Evolutionary conservation across 176 grass and related monocot species (phyloP), one percentile per base, ranked within the genome.

Genomic region (Aegilops sharonensis): DNA sequence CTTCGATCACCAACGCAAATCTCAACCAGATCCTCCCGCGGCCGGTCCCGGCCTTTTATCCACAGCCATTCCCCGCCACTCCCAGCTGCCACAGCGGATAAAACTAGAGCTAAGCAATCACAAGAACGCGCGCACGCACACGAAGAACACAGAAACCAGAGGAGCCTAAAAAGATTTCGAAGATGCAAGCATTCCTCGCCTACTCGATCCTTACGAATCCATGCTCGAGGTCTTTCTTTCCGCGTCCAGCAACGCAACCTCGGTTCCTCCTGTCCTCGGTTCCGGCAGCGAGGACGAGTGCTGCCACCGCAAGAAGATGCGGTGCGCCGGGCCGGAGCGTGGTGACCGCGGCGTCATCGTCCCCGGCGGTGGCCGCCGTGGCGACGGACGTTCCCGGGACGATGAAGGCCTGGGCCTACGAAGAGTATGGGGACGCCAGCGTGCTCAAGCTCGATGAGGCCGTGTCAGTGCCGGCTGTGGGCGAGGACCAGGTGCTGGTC

Each of bases 331-430:
- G 31, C 20, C 80, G 78, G 67, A 72, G 81, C 32, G 75, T 83
- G 78, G 84, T 32, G 57, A 31, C 84, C 8, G 27, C 84, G 40
- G 24, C 82, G 27, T 72, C 70, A 1, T 60, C 37, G 60, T 89
- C 76, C 68, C 74, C 64, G 35, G 21, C 83, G 4, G 85, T 69
- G 50, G 32, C 65, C 4, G 4, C 72, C 1, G 9, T 66, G 18
- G 30, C 77, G 25, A 63, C 88, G 5, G 86, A 85, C 57, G 67
- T 91, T 32, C 94, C 90, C 1, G 40, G 11, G 8, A 31, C 73
- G 81, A 98, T 98, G 89, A 95, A 94, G 82, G 94, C 92, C 25
- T 98, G 97, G 97, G 87, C 76, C 24, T 96, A 98, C 87, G 83
- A 94, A 70, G 88, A 89, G n/a, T 98, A 98, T 74, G 92, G 94